Evolutionary conservation across 257 asterid species (phyloP).

Genomic region (Nicotiana attenuata): DNA sequence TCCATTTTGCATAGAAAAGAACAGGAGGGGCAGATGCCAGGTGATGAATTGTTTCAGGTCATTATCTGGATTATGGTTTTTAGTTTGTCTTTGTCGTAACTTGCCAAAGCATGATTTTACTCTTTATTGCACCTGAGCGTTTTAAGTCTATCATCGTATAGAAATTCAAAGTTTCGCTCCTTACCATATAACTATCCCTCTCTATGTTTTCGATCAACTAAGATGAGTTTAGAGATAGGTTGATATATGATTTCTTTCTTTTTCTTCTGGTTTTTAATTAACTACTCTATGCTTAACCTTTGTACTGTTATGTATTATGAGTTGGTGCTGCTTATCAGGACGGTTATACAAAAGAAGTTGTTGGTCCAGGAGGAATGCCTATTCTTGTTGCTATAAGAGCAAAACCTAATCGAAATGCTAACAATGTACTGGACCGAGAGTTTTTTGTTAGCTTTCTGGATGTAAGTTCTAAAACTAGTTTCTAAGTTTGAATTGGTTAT

Average conservation of each 20-base stretch:
- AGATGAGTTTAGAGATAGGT: too few relatives aligned
- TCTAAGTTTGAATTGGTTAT: neutral
- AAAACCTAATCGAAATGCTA: constrained; percentile 49
- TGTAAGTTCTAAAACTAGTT: constrained; percentile 35
- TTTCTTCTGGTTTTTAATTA: neutral
- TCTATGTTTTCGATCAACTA: neutral
- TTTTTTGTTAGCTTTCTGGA: constrained; percentile 60
- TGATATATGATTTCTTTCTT: neutral
- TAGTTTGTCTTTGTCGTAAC: neutral
- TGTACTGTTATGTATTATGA: neutral
- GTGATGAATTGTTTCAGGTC: constrained; percentile 27
- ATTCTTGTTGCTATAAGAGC: constrained; percentile 82
- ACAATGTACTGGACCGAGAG: constrained; percentile 42
- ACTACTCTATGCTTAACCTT: neutral
- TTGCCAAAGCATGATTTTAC: neutral
- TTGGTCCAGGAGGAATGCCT: constrained; percentile 44
- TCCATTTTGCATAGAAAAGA: constrained; percentile 62
- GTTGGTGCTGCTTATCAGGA: constrained; percentile 37
- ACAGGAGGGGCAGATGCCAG: constrained; percentile 72
- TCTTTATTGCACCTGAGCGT: neutral
- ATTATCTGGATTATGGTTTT: neutral
- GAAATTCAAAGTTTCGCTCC: neutral
- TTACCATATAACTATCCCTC: neutral
- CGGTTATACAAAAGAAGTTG: constrained; percentile 58
- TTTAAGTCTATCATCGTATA: neutral